Conservation (phyloP, 2,329 filamentous ascomycete genomes). For the Cercospora sp. region DNA sequence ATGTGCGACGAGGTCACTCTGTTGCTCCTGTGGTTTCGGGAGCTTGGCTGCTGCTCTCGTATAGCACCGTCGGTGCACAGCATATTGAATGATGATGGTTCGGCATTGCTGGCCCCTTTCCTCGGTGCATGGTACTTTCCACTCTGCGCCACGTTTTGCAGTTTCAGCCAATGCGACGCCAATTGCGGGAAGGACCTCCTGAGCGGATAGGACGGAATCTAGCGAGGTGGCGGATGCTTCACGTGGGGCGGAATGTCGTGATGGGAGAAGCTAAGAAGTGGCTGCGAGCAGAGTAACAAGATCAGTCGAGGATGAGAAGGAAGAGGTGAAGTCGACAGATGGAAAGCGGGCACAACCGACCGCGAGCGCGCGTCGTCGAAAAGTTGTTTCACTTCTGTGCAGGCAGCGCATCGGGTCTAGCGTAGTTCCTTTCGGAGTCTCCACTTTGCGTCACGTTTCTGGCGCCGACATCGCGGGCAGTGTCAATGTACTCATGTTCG, state of each 20-base stretch:
- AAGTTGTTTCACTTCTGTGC: not conserved
- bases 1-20: not conserved
- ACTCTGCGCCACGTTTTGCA: slow-evolving; percentile 8
- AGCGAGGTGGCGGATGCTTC: not conserved
- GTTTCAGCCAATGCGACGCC: slow-evolving; percentile 8
- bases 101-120: not conserved
- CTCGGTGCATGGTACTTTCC: not conserved
- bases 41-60: not conserved
- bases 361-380: not conserved
- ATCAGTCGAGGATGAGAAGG: not conserved
- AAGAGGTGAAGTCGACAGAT: slow-evolving; percentile 7
- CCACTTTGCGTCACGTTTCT: not conserved
- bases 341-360: not conserved
- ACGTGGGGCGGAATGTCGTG: not conserved
- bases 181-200: not conserved
- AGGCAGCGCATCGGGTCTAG: not conserved
- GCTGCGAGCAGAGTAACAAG: not conserved
- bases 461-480: not conserved
- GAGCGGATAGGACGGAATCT: not conserved
- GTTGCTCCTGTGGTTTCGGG: not conserved
- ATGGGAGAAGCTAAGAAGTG: not conserved
- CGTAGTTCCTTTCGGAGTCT: not conserved
- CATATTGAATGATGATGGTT: not conserved
- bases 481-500: not conserved
- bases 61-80: not conserved